phyloP scores from a whole-genome alignment of 805 yeast species.

The Huiozyma naganishii region DNA sequence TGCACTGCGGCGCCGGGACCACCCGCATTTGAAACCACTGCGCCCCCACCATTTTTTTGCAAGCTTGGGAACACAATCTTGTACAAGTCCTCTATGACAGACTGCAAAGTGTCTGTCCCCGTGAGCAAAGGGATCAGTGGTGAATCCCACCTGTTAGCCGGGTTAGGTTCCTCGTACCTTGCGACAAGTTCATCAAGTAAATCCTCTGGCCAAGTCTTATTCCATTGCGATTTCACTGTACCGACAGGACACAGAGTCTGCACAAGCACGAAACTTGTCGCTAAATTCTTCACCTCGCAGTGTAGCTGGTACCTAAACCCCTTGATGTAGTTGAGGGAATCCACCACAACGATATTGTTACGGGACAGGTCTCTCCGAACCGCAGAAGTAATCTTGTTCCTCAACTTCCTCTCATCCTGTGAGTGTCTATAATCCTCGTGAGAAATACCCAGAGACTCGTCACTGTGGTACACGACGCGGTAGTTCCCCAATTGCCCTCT shows the following conservation, averaged over 20 bases:
- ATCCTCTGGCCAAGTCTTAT: conserved; percentile 49
- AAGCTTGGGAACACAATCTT: conserved; percentile 36
- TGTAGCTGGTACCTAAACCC: conserved; percentile 91
- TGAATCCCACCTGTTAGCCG: conserved; percentile 82
- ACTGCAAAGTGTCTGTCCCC: conserved; percentile 22
- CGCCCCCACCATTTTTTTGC: background rate
- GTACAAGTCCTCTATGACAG: conserved; percentile 44
- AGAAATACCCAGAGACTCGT: conserved; percentile 63
- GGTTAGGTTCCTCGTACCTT: conserved; percentile 90
- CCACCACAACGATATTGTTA: conserved; percentile 68
- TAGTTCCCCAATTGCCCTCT: background rate
- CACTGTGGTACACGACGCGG: conserved; percentile 52
- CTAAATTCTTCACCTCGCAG: conserved; percentile 81
- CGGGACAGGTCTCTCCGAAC: conserved; percentile 71
- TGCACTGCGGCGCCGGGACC: conserved; percentile 33
- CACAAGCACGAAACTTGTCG: conserved; percentile 74
- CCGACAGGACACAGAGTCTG: conserved; percentile 65
- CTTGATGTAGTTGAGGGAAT: conserved; percentile 79
- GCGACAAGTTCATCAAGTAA: conserved; percentile 59
- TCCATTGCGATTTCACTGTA: conserved; percentile 31
- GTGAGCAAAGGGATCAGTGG: conserved; percentile 65
- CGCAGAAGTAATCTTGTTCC: conserved; percentile 81
- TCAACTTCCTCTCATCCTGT: conserved; percentile 62
- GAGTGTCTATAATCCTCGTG: conserved; percentile 64
- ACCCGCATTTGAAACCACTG: conserved; percentile 17